Evolutionary conservation across 345 rosid species (phyloP), one percentile per base, ranked within the genome.

Genomic region (Gossypium rotundifolium): DNA sequence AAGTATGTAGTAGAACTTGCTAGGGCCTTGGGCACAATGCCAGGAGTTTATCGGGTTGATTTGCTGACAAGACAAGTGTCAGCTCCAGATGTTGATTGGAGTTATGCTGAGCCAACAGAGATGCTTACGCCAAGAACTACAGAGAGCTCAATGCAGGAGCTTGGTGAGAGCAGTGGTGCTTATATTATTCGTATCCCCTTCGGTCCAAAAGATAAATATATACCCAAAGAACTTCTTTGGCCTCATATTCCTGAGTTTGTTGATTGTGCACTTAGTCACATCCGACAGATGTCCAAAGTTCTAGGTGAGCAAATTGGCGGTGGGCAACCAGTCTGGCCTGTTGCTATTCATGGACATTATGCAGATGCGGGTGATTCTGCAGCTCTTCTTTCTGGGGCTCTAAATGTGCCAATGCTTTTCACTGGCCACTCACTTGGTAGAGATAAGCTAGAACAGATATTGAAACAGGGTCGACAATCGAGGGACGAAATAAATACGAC

Each of bases 1-100:
- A 91, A 91, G 83, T 89, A 91, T 73, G 97, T 91, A 40, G 97
- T 91, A 79, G 97, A 91, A 84, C 94, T 91, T 77, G 94, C 93
- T 22, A 88, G 94, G 84, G 93, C 94, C 22, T 79, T 91, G 80
- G 94, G 87, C 8, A 80, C 91, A 76, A 91, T 87, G 93, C 88
- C 89, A 25, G 94, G 97, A 77, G 91, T 91, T 23, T 91, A 84
- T 72, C 86, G 97, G 55, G 97, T 89, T 57, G 97, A 91, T 80
- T 86, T 91, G 80, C 77, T 89, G 82, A 91, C 93, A 33, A 87
- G 97, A 70, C 97, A 91, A 72, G 90, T 89, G 59, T 74, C 88
- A 5, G 86, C 85, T 3, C 93, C 93, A 5, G 94, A 85, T 78
- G 94, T 91, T 70, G 93, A 89, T 76, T 81, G 82, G 87, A 85